Percentiles rank a stretch among this genome's conserved stretches.
These are phyloP conservation scores for Venturia asperata DNA, from an alignment of 2,329 filamentous ascomycete species.

Conservation along the genomic window DNA sequence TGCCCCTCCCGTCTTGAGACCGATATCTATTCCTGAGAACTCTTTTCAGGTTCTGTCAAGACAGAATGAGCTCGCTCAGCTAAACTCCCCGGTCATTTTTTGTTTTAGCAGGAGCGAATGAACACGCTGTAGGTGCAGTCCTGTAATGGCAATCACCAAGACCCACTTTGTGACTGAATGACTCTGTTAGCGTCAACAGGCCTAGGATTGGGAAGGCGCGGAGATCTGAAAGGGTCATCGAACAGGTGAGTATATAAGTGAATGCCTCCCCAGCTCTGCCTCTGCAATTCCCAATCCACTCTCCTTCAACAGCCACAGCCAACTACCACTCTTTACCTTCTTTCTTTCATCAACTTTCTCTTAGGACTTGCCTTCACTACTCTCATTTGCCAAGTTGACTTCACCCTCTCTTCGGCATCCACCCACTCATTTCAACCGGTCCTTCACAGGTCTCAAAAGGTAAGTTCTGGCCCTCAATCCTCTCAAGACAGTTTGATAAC, in stretches of 20 bases:
- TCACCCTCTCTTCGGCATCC: background rate
- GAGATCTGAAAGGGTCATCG: background rate
- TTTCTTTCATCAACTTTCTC: background rate
- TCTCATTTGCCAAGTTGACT: background rate
- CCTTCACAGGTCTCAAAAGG: background rate
- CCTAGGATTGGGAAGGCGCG: background rate
- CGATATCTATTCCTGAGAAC: too few species aligned
- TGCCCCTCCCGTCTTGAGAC: too few species aligned
- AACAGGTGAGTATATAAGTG: background rate
- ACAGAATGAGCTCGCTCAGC: too few species aligned
- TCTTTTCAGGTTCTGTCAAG: too few species aligned
- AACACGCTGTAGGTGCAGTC: background rate
- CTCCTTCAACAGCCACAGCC: background rate
- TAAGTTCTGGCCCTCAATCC: background rate
- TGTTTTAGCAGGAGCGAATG: background rate
- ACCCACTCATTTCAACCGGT: background rate
- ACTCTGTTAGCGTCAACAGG: background rate
- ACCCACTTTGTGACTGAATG: background rate
- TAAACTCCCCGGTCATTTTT: too few species aligned
- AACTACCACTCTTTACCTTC: background rate
- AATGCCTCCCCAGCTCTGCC: background rate
- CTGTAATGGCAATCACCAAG: background rate
- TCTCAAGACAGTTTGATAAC: constrained; percentile 7
- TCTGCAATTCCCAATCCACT: background rate
- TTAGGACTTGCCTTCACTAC: background rate